Conservation (phyloP, 179 eudicot genomes). For the Carnegiea gigantea region DNA sequence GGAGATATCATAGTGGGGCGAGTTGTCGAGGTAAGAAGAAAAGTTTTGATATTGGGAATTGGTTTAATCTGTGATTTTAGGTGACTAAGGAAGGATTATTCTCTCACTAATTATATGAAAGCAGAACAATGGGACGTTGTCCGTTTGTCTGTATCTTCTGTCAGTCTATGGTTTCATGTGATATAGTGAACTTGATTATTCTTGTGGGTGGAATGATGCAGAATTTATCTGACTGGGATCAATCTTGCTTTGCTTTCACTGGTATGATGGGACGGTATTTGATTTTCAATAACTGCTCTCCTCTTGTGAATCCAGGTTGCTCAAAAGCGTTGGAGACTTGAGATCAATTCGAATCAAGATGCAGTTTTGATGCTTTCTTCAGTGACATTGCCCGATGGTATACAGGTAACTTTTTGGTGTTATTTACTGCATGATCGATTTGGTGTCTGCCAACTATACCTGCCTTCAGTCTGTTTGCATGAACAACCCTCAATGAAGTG, state of each 20-base stretch:
- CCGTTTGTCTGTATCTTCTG: background rate
- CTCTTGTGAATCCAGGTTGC: constrained; percentile 47
- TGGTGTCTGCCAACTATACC: background rate
- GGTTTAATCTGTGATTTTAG: background rate
- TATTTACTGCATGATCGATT: background rate
- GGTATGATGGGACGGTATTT: background rate
- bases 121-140: background rate
- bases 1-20: constrained; percentile 93
- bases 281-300: background rate
- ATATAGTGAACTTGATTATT: background rate
- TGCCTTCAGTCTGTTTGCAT: background rate
- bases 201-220: background rate
- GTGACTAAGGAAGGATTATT: background rate
- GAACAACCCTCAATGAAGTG: background rate
- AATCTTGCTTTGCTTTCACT: background rate
- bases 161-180: background rate
- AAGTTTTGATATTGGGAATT: background rate
- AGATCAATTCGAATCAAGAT: constrained; percentile 80
- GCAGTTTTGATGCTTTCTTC: constrained; percentile 94
- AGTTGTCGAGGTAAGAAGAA: constrained; percentile 62
- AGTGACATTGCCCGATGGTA: constrained; percentile 81
- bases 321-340: constrained; percentile 88
- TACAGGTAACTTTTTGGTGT: constrained; percentile 53
- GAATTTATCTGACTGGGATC: background rate
- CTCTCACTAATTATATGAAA: background rate